Evolutionary conservation across 257 asterid genomes (phyloP), one percentile per base, ranked within the genome.

Genomic region (Penstemon eatonii): DNA sequence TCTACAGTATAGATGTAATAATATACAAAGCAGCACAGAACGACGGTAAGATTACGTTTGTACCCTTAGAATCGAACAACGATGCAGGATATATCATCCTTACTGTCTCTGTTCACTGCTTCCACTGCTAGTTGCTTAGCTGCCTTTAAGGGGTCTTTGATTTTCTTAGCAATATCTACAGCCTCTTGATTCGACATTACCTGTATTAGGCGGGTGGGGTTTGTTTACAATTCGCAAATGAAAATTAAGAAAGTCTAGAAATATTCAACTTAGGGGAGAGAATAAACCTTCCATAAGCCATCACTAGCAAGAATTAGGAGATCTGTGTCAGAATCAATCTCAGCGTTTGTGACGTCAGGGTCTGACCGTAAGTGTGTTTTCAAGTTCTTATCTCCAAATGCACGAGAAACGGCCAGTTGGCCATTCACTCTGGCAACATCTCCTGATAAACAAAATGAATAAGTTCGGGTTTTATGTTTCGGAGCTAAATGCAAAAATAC

Each of bases 151-250:
- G 98, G 98, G 70, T 89, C 95, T 73, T 74, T 88, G 72, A 80
- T 84, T 83, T 81, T 92, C 70, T 72, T 76, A 7, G 82, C 97
- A 6, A 89, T 82, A 71, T 90, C 98, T 10, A 88, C 91, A 33
- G 97, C 96, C 73, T 89, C 98, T 79, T 91, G 95, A 81, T 91
- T 94, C 3, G 96, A 76, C 96, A 94, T 77, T 3, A 89, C 98
- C 99, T 91, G 84, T 47, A 38, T 12, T 1, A 52, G 50, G 37
- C 66, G n/a, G 69, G 49, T 25, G 33, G 33, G 33, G 50, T 11
- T 39, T 46, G 52, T 38, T 19, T 19, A 40, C 39, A 25, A 25
- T 25, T 25, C 33, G 33, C 33, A 25, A 25, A 25, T 25, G 38
- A 42, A 6, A 12, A 53, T 4, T 53, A 47, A 8, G 56, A 19